Base-by-base conservation (phyloP, 495 filamentous ascomycete species). In the Chaetomium tenue region DNA sequence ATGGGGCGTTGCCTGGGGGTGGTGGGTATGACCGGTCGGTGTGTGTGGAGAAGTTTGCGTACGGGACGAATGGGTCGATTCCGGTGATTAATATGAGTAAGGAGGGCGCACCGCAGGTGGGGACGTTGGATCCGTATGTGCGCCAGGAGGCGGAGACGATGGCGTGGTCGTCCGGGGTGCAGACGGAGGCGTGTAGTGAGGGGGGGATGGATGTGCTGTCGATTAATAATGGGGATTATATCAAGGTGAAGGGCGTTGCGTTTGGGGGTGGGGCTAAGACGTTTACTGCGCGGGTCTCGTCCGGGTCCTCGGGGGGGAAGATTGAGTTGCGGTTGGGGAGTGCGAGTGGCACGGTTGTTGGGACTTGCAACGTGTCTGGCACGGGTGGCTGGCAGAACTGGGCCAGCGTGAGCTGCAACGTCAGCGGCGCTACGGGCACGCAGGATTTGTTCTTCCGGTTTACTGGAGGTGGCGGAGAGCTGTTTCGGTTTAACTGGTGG, bases 251-350 rank as follows among this genome's bases (percentile, higher is more conserved):
- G 20, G 47, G 47, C 9, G 47, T 50, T 7, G 47, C 47, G n/a
- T 50, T 50, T 25, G 47, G n/a, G 0, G n/a, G 3, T 22, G 47
- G 47, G 6, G 47, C 47, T 13, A 16, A 12, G 23, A 23, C 47
- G 5, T 50, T 50, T 9, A 12, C 47, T 6, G 47, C 47, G 4
- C n/a, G 47, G 8, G 47, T 50, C 47, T 9, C 47, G 20, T 50
- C 47, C 20, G 20, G 5, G 8, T 5, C n/a, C 22, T 50, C 47
- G 2, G 47, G 47, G 8, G 47, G 47, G 20, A 22, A 25, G 20
- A 50, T 50, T 13, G 47, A 50, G 47, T 13, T 55, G 28, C 52
- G 52, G 13, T 18, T 55, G 18, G 52, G 52, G 22, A 55, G 52
- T 16, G 52, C 3, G 6, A 25, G 9, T 5, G 47, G 47, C 20